Conservation (phyloP, 139 green algal genomes). For the Chlamydomonas sp. region DNA sequence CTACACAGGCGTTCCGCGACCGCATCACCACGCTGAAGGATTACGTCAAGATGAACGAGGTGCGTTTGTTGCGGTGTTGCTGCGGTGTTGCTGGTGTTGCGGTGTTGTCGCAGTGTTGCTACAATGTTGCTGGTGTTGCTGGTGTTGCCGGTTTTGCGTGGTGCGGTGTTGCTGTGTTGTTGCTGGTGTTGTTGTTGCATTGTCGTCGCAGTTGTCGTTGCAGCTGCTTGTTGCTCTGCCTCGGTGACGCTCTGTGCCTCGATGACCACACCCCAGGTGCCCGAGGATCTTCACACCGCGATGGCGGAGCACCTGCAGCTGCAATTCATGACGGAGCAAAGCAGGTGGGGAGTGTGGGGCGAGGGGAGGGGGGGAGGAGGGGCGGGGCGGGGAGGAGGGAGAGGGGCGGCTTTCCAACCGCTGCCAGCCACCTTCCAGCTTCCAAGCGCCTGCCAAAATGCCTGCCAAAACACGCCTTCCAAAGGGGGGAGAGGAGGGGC, state of each 20-base stretch:
- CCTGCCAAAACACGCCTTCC: neutral
- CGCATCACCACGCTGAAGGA: constrained; percentile 17
- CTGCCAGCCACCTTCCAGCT: neutral
- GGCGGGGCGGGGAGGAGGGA: neutral
- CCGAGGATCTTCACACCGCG: neutral
- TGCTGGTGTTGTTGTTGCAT: too few relatives aligned
- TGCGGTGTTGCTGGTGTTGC: neutral
- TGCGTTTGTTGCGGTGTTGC: constrained; percentile 2
- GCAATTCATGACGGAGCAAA: neutral
- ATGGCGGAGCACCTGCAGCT: neutral
- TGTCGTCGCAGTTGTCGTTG: neutral
- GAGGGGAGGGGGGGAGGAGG: neutral
- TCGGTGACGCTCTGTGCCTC: too few relatives aligned
- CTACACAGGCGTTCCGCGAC: constrained; percentile 21
- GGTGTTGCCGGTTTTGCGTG: neutral
- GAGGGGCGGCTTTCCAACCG: neutral
- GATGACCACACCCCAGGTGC: too few relatives aligned
- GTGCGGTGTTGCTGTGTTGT: neutral
- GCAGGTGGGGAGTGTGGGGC: neutral
- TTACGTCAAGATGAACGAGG: constrained; percentile 18
- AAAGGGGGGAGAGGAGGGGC: neutral
- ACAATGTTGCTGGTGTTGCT: neutral
- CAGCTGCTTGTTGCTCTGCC: neutral
- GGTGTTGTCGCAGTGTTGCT: too few relatives aligned
- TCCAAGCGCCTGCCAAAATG: neutral